phyloP scores from a whole-genome alignment of 2,329 filamentous ascomycete species.

The Hypoxylon sp. region DNA sequence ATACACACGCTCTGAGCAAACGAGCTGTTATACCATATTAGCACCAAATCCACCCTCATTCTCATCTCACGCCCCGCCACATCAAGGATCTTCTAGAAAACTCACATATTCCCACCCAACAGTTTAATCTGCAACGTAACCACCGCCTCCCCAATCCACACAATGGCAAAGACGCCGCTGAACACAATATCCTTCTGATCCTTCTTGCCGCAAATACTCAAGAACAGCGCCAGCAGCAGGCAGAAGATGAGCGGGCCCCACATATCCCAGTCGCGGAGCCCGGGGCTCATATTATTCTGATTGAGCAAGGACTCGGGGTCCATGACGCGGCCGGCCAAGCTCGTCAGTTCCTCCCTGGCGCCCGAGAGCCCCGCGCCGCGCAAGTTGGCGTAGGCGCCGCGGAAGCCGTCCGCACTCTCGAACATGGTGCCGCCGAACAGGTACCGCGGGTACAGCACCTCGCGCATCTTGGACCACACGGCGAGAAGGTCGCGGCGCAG shows the following conservation, averaged over 20 bases:
- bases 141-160: conserved; percentile 96
- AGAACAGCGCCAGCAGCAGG: conserved; percentile 85
- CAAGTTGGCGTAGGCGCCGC: conserved; percentile 74
- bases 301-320: conserved; percentile 73
- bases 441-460: conserved; percentile 96
- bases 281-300: conserved; percentile 85
- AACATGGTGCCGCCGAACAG: conserved; percentile 81
- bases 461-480: conserved; percentile 98
- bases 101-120: conserved; percentile 96
- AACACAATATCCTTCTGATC: conserved; percentile 92
- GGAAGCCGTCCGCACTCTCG: conserved; percentile 66
- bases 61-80: too few relatives aligned
- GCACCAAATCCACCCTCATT: conserved; percentile 15
- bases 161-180: conserved; percentile 94
- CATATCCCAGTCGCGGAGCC: conserved; percentile 95
- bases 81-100: conserved; percentile 50
- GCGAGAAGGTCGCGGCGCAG: conserved; percentile 90
- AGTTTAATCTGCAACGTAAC: conserved; percentile 99
- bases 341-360: conserved; percentile 73
- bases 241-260: conserved; percentile 98
- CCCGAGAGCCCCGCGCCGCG: conserved; percentile 71
- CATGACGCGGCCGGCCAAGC: conserved; percentile 73
- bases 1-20: conserved; percentile 98
- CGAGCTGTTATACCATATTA: conserved; percentile 71
- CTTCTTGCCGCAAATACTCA: conserved; percentile 84